Percentiles rank a stretch among this genome's conserved stretches.
Evolutionary conservation across 2,329 filamentous ascomycete species (phyloP).

Genomic region (Teratosphaeria zuluensis): DNA sequence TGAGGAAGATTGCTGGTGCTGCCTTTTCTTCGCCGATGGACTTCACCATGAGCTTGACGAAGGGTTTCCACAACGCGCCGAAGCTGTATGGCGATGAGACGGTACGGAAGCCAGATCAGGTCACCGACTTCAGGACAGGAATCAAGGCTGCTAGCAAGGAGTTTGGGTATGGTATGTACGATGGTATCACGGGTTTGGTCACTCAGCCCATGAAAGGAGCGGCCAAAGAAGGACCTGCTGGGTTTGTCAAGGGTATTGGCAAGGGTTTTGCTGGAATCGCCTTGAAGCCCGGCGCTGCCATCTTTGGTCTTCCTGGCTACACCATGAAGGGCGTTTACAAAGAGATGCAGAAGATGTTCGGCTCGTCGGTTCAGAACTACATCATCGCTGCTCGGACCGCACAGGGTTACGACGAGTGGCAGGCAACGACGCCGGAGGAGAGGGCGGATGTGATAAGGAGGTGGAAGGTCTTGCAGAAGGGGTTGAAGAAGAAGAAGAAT

Average conservation of each 20-base stretch:
- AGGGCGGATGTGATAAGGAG: slow-evolving; percentile 52
- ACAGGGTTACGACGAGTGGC: slow-evolving; percentile 62
- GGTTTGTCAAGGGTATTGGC: slow-evolving; percentile 66
- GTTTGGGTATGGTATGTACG: slow-evolving; percentile 63
- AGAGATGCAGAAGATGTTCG: slow-evolving; percentile 59
- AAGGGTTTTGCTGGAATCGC: slow-evolving; percentile 69
- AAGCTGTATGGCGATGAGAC: slow-evolving; percentile 77
- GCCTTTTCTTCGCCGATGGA: slow-evolving; percentile 69
- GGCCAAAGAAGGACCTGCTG: slow-evolving; percentile 50
- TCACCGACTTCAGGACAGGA: slow-evolving; percentile 67
- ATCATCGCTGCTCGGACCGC: slow-evolving; percentile 67
- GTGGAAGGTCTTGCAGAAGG: slow-evolving; percentile 53
- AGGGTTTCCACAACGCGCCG: slow-evolving; percentile 81
- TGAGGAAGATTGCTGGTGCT: slow-evolving; percentile 27
- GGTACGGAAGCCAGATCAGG: slow-evolving; percentile 66
- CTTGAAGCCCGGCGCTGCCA: slow-evolving; percentile 61
- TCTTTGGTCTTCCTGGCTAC: slow-evolving; percentile 53
- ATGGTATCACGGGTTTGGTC: slow-evolving; percentile 65
- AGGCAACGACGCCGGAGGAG: slow-evolving; percentile 47
- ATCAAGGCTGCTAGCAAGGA: slow-evolving; percentile 60
- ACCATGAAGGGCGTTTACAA: slow-evolving; percentile 69
- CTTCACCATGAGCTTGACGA: slow-evolving; percentile 70
- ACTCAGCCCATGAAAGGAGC: slow-evolving; percentile 62
- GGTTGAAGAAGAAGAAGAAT: slow-evolving; percentile 50
- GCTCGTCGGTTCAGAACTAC: slow-evolving; percentile 65